These are phyloP conservation scores for Rutidosis leptorrhynchoides DNA, from an alignment of 129 eudicot genomes.

Conservation along the genomic window DNA sequence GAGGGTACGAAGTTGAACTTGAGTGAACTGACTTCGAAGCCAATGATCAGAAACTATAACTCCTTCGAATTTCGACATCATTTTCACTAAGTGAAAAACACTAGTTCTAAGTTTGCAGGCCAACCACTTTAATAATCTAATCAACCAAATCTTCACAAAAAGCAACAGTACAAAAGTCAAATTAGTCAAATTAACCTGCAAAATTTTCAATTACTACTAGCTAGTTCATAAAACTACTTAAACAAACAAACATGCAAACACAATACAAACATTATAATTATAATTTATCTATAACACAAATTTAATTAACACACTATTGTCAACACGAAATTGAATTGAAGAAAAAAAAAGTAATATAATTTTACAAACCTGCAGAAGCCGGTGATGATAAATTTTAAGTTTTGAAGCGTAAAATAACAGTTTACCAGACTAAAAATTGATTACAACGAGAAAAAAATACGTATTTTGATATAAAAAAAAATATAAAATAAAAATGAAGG, in stretches of 20 bases:
- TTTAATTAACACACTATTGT: not conserved
- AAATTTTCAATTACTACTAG: not conserved
- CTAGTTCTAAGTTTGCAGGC: not conserved
- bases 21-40: constrained; percentile 93
- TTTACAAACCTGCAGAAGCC: constrained; percentile 28
- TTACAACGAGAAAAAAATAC: not conserved
- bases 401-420: not conserved
- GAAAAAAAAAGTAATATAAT: not conserved
- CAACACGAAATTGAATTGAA: constrained; percentile 9
- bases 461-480: not conserved
- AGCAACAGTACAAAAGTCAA: not conserved
- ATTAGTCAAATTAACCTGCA: not conserved
- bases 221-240: not conserved
- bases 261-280: not conserved
- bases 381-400: not conserved
- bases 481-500: not conserved
- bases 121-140: not conserved
- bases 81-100: constrained; percentile 3
- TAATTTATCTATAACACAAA: not conserved
- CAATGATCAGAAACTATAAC: constrained; percentile 84
- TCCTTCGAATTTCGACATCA: constrained; percentile 83
- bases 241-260: constrained; percentile 9
- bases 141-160: constrained; percentile 17
- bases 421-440: constrained; percentile 5
- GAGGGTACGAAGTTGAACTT: constrained; percentile 81